Base-by-base conservation (phyloP, 129 eudicot genomes). In the Centella asiatica region DNA sequence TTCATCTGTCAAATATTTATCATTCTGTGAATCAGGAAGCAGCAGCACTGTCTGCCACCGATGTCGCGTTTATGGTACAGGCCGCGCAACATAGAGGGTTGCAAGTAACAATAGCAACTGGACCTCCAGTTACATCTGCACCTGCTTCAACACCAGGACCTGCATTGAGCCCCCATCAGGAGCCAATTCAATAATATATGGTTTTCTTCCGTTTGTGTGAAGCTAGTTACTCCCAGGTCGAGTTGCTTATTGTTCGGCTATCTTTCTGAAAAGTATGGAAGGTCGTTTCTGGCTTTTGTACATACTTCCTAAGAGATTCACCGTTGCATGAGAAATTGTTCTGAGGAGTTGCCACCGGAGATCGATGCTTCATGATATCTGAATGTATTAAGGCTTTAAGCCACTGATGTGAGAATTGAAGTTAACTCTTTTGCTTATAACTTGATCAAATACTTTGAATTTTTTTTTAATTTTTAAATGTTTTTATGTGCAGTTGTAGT, bases 51-150 rank as follows among this genome's bases (percentile, higher is more conserved):
- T 83, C 85, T 13, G 85, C 81, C 51, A 49, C 76, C 27, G 95
- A 83, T 68, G 90, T 86, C 54, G 95, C 95, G 25, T 83, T 77
- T 62, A 76, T 83, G 85, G 58, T 86, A 40, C 85, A 80, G 62
- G 72, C 85, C 34, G 95, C 80, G 55, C 89, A 83, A 57, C 87
- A 68, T 40, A 72, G 90, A 66, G 84, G 90, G 45, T 62, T 86
- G 70, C 90, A 86, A 47, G 83, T 86, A 72, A 83, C 87, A 22
- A 69, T 86, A 69, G 90, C 85, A 57, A 78, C 85, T 3, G 78
- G 76, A 54, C 74, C 79, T 19, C 73, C 78, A 44, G 45, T 59
- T 54, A 60, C 80, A 49, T 73, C 83, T 17, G 47, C 55, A 25
- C 76, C 83, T 60, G 28, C 77, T 28, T 72, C 34, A 28, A 32